Evolutionary conservation across 2,329 filamentous ascomycete species (phyloP).

Genomic region (Botrytis squamosa): DNA sequence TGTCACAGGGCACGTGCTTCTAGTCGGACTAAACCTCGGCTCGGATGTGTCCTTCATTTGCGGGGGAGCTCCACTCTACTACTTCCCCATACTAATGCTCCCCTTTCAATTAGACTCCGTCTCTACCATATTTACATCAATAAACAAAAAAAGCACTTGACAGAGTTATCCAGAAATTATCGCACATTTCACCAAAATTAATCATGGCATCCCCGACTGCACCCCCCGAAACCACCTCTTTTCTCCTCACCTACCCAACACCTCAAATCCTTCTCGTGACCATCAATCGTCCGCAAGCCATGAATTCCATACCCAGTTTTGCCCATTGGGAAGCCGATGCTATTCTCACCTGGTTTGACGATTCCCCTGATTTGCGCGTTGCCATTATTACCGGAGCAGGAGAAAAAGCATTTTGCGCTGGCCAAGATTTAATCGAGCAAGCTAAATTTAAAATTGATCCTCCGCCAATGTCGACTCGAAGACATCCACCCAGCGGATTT

Average conservation of each 20-base stretch:
- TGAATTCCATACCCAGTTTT: conserved; percentile 47
- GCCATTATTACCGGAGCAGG: conserved; percentile 64
- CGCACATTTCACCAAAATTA: conserved; percentile 40
- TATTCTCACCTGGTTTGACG: conserved; percentile 61
- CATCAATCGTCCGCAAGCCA: conserved; percentile 51
- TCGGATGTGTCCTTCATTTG: neutral
- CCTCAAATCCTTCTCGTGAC: conserved; percentile 58
- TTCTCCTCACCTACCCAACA: conserved; percentile 45
- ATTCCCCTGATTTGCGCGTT: conserved; percentile 57
- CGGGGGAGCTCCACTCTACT: conserved; percentile 1
- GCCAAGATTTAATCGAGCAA: conserved; percentile 65
- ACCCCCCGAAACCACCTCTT: conserved; percentile 25
- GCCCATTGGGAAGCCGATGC: conserved; percentile 44
- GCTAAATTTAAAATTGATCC: conserved; percentile 44
- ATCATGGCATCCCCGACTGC: conserved; percentile 41
- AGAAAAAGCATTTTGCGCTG: conserved; percentile 63
- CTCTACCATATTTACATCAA: conserved; percentile 31
- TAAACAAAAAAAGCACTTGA: conserved; percentile 40
- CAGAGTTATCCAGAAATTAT: conserved; percentile 39
- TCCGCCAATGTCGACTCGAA: conserved; percentile 33
- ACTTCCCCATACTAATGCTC: neutral
- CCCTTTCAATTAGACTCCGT: conserved; percentile 22
- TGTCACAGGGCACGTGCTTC: neutral
- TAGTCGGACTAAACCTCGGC: neutral
- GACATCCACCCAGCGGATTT: conserved; percentile 50